Conservation (phyloP, 1,139 yeast species). For the Pneumocystis canis region DNA sequence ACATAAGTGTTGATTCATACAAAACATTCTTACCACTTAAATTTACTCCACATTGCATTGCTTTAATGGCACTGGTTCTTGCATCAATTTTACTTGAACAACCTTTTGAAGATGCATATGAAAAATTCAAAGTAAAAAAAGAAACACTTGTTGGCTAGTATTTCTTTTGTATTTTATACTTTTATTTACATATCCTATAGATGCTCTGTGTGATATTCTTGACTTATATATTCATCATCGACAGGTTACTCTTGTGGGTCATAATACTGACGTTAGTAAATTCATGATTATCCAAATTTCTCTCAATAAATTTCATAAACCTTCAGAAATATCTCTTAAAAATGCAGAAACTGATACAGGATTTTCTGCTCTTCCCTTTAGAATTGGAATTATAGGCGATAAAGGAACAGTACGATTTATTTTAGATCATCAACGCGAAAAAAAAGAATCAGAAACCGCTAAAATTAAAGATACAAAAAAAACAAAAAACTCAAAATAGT, state of each 20-base stretch:
- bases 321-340: constrained; percentile 1
- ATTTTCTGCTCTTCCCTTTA: not conserved
- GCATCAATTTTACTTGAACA: constrained; percentile 21
- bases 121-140: constrained; percentile 23
- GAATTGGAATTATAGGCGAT: constrained; percentile 12
- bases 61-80: constrained; percentile 47
- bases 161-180: constrained; percentile 3
- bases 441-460: not conserved
- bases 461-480: not conserved
- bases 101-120: not conserved
- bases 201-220: constrained; percentile 9
- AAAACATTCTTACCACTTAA: constrained; percentile 57
- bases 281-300: constrained; percentile 13
- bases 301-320: constrained; percentile 9
- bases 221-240: constrained; percentile 10
- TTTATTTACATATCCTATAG: constrained; percentile 2
- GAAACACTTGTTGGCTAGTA: not conserved
- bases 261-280: constrained; percentile 6
- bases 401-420: constrained; percentile 15
- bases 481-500: not conserved
- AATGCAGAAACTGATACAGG: not conserved
- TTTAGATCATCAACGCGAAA: constrained; percentile 12
- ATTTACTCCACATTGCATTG: constrained; percentile 68
- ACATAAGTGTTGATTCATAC: constrained; percentile 56
- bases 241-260: constrained; percentile 1